Evolutionary conservation across 441 rosid genomes (phyloP).

Genomic region (Pelargonium fulgidum): DNA sequence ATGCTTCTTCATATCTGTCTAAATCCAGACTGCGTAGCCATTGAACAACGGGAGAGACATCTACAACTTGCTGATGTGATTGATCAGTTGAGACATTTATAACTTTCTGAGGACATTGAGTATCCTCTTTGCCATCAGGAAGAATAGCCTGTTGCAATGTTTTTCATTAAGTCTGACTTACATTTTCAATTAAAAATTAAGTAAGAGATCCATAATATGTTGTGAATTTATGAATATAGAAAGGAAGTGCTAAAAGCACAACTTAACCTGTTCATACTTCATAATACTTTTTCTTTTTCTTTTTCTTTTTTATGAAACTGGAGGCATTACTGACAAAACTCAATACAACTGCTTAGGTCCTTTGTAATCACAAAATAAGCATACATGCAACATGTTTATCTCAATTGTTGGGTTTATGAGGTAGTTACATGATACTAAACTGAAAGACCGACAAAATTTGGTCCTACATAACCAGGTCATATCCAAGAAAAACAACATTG

Average conservation of each 20-base stretch:
- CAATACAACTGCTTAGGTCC: neutral
- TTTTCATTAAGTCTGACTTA: neutral
- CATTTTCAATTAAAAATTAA: neutral
- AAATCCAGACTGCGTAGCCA: constrained; percentile 63
- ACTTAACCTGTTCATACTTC: neutral
- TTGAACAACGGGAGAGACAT: constrained; percentile 53
- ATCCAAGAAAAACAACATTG: neutral
- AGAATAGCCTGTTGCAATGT: constrained; percentile 29
- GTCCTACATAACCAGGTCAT: neutral
- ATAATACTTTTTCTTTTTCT: too few relatives aligned
- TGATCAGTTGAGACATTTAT: constrained; percentile 29
- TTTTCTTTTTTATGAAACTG: neutral
- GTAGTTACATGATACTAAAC: neutral
- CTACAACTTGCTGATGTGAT: constrained; percentile 35
- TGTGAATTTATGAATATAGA: neutral
- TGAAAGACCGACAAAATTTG: neutral
- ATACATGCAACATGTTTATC: neutral
- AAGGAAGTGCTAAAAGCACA: neutral
- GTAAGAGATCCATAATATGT: neutral
- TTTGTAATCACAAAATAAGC: neutral
- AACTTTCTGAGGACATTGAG: constrained; percentile 22
- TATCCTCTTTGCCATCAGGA: constrained; percentile 18
- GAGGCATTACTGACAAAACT: neutral
- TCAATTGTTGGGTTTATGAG: neutral
- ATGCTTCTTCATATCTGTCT: constrained; percentile 58